Base-by-base conservation (phyloP, 2,329 filamentous ascomycete genomes). In the Talaromyces rugulosus region DNA sequence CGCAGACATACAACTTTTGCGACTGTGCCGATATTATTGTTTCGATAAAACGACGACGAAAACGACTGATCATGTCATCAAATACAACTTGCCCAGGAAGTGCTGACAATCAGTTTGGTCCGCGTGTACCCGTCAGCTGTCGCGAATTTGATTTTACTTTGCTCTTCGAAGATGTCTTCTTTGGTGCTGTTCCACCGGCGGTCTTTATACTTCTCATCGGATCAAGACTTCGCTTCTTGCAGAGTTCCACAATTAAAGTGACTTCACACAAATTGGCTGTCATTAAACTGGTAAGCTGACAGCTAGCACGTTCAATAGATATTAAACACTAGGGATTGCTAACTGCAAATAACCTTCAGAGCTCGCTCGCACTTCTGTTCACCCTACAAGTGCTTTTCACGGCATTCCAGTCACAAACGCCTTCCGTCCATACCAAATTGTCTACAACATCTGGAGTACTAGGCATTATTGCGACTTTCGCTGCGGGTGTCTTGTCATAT, bases 131-230 rank as follows among this genome's bases (percentile, higher is more conserved):
- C 30, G 33, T 61, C 16, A 5, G 33, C 16, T 72, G 74, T 31
- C 72, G 72, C 18, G 71, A 70, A 9, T 79, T 80, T 64, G 78
- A 80, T 61, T 80, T 80, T 63, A 78, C 78, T 34, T 70, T 80
- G 44, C 69, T 80, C 12, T 80, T 80, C 61, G 77, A 80, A 63
- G 77, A 80, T 59, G 70, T 71, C 4, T 73, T 80, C 47, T 68
- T 80, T 50, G 67, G 68, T 14, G 69, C 76, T 28, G 62, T 76
- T 14, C 77, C 77, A n/a, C 66, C 76, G 50, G 63, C 68, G 1
- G 63, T 79, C 51, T 71, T 77, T 33, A 64, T 77, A 42, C 59
- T 75, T 80, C 79, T 52, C 56, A 36, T 23, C 18, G 11, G 33
- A 50, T 16, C 30, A 31, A 4, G 12, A 59, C 31, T 30, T 63